Evolutionary conservation across 164 flowering plant genomes (phyloP), one percentile per base, ranked within the genome.

Genomic region (Stephania yunnanensis): DNA sequence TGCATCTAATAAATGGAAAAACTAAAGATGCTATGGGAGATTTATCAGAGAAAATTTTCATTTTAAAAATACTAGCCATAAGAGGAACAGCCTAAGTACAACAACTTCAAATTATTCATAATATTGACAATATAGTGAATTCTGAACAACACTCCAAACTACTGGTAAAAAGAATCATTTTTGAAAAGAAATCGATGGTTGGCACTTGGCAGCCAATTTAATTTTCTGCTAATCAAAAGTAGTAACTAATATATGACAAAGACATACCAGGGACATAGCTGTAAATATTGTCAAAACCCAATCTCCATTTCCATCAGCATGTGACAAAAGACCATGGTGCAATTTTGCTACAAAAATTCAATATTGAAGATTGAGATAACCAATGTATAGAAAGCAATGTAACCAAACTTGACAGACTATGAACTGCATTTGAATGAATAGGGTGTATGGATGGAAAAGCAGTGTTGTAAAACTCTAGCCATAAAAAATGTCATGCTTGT

Each of bases 281-380:
- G 94, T 77, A 78, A 87, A 92, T 77, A 95, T 93, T 17, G 99
- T 95, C 71, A 92, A 78, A 74, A 92, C 99, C 97, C 97, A 95
- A 82, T 95, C 99, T 82, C 97, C 99, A 82, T 95, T 93, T 45
- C 98, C 99, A 87, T 93, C 99, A 69, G 97, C 97, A 80, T 91
- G 83, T 46, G 90, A 75, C 8, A 95, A 84, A 84, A 85, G 80
- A 61, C 98, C 98, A 83, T 87, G 99, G 64, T 92, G 89, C 88
- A 95, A 69, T 80, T 81, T 93, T 65, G 99, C 99, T 94, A 71
- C 63, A 68, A 76, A 68, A 72, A 63, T 63, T 6, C 69, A 70
- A 8, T n/a, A 45, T 15, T 48, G 25, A 74, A 12, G 22, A 36
- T 29, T 29, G 12, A 70, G 7, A 19, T 9, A 64, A 61, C 31